These are phyloP conservation scores for Rhodotorula graminis DNA, from an alignment of 768 basidiomycete species.

Conservation along the genomic window DNA sequence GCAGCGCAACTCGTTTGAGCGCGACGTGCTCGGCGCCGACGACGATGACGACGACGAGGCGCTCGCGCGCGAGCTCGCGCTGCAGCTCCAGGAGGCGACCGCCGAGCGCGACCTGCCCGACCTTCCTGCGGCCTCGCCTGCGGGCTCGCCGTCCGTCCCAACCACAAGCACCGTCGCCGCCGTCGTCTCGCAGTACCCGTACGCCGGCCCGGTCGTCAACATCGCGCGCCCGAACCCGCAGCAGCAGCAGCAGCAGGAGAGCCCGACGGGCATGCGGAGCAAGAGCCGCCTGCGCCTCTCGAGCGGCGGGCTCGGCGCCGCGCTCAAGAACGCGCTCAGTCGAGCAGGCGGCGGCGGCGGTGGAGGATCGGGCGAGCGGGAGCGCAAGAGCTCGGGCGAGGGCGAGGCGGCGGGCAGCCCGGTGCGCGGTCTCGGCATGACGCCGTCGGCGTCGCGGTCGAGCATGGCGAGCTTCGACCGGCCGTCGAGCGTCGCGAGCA, in stretches of 20 bases:
- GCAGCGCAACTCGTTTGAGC: not conserved
- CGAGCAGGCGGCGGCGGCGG: not conserved
- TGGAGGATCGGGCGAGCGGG: not conserved
- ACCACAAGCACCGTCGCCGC: too few species aligned
- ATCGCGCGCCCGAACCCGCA: too few species aligned
- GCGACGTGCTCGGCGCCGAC: not conserved
- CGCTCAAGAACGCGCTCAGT: constrained; percentile 23
- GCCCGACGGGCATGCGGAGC: not conserved
- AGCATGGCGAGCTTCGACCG: too few species aligned
- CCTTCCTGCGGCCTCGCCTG: not conserved
- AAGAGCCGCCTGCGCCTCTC: not conserved
- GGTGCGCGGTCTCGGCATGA: too few species aligned
- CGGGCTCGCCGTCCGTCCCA: not conserved
- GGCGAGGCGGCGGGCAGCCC: not conserved
- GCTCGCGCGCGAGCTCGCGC: not conserved
- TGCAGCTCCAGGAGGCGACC: not conserved
- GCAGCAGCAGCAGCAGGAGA: not conserved
- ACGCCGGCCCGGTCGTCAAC: too few species aligned
- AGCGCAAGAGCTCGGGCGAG: not conserved
- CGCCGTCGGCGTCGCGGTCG: too few species aligned
- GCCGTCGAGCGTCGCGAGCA: not conserved
- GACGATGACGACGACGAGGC: not conserved
- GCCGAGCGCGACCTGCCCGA: not conserved
- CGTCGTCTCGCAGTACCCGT: too few species aligned
- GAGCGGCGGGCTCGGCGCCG: constrained; percentile 21